A percentile compares a stretch with the other conserved stretches of the same genome.
Evolutionary conservation across 2,329 filamentous ascomycete species (phyloP).

Genomic region (Fusarium hainanense): DNA sequence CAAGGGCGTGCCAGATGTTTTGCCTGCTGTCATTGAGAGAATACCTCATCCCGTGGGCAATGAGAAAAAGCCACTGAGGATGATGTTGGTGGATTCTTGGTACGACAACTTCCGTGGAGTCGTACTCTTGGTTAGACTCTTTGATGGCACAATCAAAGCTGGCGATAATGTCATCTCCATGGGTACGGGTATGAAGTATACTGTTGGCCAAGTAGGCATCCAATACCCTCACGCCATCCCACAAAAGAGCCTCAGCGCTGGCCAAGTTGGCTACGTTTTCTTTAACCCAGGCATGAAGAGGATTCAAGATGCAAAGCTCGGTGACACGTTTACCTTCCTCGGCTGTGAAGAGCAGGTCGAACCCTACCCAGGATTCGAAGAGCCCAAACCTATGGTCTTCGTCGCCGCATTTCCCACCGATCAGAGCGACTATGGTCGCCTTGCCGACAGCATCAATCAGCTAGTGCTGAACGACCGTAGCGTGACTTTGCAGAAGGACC

Average conservation of each 20-base stretch:
- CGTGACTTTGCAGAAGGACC: slow-evolving; percentile 93
- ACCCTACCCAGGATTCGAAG: slow-evolving; percentile 90
- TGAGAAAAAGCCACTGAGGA: slow-evolving; percentile 75
- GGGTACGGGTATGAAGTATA: slow-evolving; percentile 89
- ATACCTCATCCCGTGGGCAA: slow-evolving; percentile 86
- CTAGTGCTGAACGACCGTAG: slow-evolving; percentile 94
- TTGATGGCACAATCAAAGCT: slow-evolving; percentile 84
- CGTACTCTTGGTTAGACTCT: slow-evolving; percentile 88
- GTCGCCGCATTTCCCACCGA: slow-evolving; percentile 96
- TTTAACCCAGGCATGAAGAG: slow-evolving; percentile 99
- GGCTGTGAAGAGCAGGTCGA: slow-evolving; percentile 81
- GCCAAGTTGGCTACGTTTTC: slow-evolving; percentile 95
- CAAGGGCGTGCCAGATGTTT: slow-evolving; percentile 81
- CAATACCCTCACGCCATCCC: slow-evolving; percentile 91
- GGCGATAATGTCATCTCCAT: slow-evolving; percentile 91
- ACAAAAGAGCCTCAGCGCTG: slow-evolving; percentile 82
- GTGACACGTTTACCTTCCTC: slow-evolving; percentile 90
- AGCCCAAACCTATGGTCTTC: slow-evolving; percentile 99
- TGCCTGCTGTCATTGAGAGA: slow-evolving; percentile 86
- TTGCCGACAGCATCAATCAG: slow-evolving; percentile 95
- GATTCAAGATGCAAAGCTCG: slow-evolving; percentile 94
- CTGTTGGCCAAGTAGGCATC: slow-evolving; percentile 94
- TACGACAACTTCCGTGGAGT: slow-evolving; percentile 97
- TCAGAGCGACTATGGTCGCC: slow-evolving; percentile 83
- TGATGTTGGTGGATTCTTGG: slow-evolving; percentile 97